These are phyloP conservation scores for Phaseolus coccineus DNA, from an alignment of 331 rosid genomes.

Conservation along the genomic window DNA sequence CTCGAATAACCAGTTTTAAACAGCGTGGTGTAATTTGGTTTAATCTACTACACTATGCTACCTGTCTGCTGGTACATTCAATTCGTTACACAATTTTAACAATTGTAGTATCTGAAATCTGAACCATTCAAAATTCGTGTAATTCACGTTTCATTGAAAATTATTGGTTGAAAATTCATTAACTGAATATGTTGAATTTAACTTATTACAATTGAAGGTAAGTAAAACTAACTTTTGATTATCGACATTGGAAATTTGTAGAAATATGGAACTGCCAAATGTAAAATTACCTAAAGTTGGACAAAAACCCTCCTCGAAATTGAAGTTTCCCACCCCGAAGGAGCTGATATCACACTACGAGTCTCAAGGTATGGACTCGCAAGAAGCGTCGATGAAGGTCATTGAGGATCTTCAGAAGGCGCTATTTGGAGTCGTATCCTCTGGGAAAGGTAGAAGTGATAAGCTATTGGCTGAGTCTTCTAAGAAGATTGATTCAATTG, in stretches of 20 bases:
- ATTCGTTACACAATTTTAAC: background rate
- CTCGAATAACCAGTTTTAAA: slow-evolving; percentile 68
- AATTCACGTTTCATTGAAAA: too few species aligned
- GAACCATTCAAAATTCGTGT: background rate
- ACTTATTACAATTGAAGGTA: background rate
- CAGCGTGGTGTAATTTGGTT: slow-evolving; percentile 62
- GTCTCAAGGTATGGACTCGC: slow-evolving; percentile 74
- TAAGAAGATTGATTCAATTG: slow-evolving; percentile 65
- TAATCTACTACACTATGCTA: slow-evolving; percentile 60
- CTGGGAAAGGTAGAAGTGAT: slow-evolving; percentile 72
- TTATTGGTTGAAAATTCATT: background rate
- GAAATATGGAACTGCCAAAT: slow-evolving; percentile 13
- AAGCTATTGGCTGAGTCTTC: slow-evolving; percentile 62
- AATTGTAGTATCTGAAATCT: background rate
- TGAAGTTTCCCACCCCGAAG: slow-evolving; percentile 64
- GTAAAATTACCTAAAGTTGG: background rate
- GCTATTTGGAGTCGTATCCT: slow-evolving; percentile 67
- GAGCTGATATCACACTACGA: slow-evolving; percentile 82
- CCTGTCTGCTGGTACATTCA: slow-evolving; percentile 90
- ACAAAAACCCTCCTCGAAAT: slow-evolving; percentile 34
- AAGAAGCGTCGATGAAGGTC: slow-evolving; percentile 78
- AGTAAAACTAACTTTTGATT: background rate
- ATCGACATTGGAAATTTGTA: background rate
- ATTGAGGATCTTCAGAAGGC: slow-evolving; percentile 90
- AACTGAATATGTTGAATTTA: background rate